phyloP scores from a whole-genome alignment of 2,329 filamentous ascomycete genomes.

The Chaetomium olivaceum region DNA sequence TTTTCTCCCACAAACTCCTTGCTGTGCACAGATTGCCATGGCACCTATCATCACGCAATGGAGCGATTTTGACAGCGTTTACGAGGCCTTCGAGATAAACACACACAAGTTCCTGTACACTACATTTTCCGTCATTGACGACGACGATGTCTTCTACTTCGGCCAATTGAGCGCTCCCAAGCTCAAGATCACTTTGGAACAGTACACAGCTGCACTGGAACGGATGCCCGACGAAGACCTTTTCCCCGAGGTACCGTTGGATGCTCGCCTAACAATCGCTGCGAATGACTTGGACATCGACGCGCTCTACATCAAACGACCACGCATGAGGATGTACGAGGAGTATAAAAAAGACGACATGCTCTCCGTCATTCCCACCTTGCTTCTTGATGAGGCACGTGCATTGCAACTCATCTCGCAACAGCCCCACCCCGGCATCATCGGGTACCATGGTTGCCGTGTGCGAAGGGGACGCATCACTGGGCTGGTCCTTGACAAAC shows the following conservation, averaged over 20 bases:
- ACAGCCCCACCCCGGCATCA: neutral
- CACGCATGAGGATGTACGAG: neutral
- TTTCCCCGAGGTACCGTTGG: neutral
- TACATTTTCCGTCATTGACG: neutral
- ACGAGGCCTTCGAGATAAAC: neutral
- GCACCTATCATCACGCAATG: neutral
- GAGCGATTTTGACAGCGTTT: neutral
- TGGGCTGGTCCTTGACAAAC: neutral
- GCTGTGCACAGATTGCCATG: neutral
- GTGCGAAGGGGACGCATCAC: neutral
- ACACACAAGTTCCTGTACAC: neutral
- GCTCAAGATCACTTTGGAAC: constrained; percentile 2
- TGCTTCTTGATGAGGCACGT: neutral
- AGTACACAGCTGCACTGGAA: neutral
- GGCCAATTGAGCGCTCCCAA: neutral
- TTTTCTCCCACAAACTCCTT: neutral
- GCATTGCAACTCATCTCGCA: neutral
- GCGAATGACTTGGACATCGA: neutral
- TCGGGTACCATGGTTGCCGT: neutral
- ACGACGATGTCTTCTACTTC: neutral
- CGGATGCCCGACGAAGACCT: neutral
- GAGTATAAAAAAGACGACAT: neutral
- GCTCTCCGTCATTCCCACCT: neutral
- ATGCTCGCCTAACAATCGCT: neutral
- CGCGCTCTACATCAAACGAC: neutral